These are phyloP conservation scores for Cordyceps javanica DNA, from an alignment of 2,329 filamentous ascomycete genomes.

Conservation along the genomic window DNA sequence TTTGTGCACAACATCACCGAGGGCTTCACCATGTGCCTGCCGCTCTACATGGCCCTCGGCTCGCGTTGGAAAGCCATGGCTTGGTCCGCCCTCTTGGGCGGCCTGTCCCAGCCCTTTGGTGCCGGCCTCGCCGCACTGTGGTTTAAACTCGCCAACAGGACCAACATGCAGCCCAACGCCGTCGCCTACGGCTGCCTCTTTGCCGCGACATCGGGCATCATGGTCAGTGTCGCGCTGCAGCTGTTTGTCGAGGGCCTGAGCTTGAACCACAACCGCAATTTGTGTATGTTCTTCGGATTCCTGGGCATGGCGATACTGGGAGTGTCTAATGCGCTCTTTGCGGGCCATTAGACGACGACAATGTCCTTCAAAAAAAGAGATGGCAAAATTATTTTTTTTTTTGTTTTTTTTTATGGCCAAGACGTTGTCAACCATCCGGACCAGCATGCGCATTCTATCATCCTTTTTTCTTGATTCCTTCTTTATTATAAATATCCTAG, in stretches of 20 bases:
- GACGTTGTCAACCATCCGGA: background rate
- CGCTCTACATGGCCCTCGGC: constrained; percentile 83
- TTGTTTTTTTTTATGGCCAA: background rate
- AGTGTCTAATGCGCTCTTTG: constrained; percentile 77
- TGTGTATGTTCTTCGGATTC: constrained; percentile 78
- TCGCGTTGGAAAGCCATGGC: constrained; percentile 76
- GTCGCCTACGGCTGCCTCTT: constrained; percentile 76
- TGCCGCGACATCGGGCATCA: constrained; percentile 84
- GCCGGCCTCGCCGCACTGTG: constrained; percentile 78
- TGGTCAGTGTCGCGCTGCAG: constrained; percentile 88
- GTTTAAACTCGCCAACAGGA: constrained; percentile 64
- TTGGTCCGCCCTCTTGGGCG: constrained; percentile 78
- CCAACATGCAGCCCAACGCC: constrained; percentile 44
- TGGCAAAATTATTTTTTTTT: background rate
- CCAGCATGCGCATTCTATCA: background rate
- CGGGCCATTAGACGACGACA: constrained; percentile 34
- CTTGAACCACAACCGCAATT: constrained; percentile 69
- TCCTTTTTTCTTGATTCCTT: background rate
- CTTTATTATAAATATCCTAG: background rate
- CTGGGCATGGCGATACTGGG: constrained; percentile 84
- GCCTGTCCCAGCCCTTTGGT: constrained; percentile 79
- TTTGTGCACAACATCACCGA: constrained; percentile 99
- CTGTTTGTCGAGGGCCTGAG: constrained; percentile 81
- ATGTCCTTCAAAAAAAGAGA: background rate
- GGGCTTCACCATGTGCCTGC: constrained; percentile 89